These are phyloP conservation scores for Clitopilus passeckerianus DNA, from an alignment of 768 basidiomycete species.

Conservation along the genomic window DNA sequence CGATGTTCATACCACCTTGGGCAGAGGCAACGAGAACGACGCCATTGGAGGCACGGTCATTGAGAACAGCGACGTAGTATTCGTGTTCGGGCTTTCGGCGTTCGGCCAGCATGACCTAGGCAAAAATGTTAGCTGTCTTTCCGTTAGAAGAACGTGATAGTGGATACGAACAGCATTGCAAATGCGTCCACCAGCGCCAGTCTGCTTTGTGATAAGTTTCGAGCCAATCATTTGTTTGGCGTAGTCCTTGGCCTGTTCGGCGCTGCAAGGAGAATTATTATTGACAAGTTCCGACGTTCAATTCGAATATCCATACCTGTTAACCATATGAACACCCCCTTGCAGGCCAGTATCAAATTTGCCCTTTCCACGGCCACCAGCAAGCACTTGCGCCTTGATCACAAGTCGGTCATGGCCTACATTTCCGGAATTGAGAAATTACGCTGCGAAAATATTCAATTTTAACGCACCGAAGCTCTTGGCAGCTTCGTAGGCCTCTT, in stretches of 20 bases:
- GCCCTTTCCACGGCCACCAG: conserved; percentile 97
- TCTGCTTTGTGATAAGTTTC: conserved; percentile 98
- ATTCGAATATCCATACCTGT: conserved; percentile 48
- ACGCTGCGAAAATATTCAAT: conserved; percentile 4
- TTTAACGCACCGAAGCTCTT: conserved; percentile 70
- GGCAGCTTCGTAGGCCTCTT: conserved; percentile 88
- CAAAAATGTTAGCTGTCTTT: conserved; percentile 1
- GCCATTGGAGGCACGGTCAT: conserved; percentile 85
- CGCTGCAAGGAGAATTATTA: conserved; percentile 34
- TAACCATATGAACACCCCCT: conserved; percentile 94
- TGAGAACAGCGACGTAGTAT: conserved; percentile 96
- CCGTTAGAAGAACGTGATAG: neutral
- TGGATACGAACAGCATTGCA: conserved; percentile 81
- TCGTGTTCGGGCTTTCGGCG: conserved; percentile 91
- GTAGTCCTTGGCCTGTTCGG: conserved; percentile 82
- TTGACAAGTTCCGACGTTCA: neutral
- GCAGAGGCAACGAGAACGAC: conserved; percentile 91
- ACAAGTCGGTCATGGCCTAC: conserved; percentile 77
- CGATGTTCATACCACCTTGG: conserved; percentile 99
- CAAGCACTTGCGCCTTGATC: conserved; percentile 98
- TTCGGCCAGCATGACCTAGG: conserved; percentile 96
- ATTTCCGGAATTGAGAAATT: conserved; percentile 4
- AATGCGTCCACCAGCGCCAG: conserved; percentile 84
- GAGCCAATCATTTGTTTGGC: conserved; percentile 93
- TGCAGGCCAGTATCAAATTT: conserved; percentile 94